These are phyloP conservation scores for Picochlorum sp. DNA, from an alignment of 139 green algal species.

Conservation along the genomic window DNA sequence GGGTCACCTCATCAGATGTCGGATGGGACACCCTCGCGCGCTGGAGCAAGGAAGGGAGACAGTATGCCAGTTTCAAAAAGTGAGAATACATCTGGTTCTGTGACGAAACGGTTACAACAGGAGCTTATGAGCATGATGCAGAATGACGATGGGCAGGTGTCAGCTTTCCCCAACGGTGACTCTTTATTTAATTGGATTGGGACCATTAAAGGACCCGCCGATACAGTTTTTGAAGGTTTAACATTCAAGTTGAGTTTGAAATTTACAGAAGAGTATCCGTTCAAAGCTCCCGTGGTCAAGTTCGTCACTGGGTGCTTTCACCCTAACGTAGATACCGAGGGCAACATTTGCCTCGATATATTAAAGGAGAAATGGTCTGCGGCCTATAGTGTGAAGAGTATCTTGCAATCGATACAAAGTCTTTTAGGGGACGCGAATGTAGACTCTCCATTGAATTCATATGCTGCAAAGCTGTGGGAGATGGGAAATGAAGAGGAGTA, in stretches of 20 bases:
- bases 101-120: constrained; percentile 48
- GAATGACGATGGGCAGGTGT: constrained; percentile 35
- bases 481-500: constrained; percentile 51
- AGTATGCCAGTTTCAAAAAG: background rate
- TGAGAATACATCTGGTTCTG: constrained; percentile 19
- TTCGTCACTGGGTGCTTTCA: constrained; percentile 76
- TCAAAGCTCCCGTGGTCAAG: constrained; percentile 60
- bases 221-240: constrained; percentile 62
- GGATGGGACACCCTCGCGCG: no score
- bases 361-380: constrained; percentile 69
- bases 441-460: constrained; percentile 61
- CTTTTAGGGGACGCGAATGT: constrained; percentile 74
- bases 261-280: constrained; percentile 70
- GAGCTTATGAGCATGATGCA: constrained; percentile 56
- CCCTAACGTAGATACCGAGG: constrained; percentile 69
- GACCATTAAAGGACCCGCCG: constrained; percentile 51
- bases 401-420: constrained; percentile 68
- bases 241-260: constrained; percentile 58
- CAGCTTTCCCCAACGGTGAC: constrained; percentile 68
- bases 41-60: no score
- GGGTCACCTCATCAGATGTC: no score
- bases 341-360: constrained; percentile 83
- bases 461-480: constrained; percentile 65
- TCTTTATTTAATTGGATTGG: constrained; percentile 72
- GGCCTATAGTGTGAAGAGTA: constrained; percentile 62